Evolutionary conservation across 2,329 filamentous ascomycete species (phyloP).

Genomic region (Cercospora sp.): DNA sequence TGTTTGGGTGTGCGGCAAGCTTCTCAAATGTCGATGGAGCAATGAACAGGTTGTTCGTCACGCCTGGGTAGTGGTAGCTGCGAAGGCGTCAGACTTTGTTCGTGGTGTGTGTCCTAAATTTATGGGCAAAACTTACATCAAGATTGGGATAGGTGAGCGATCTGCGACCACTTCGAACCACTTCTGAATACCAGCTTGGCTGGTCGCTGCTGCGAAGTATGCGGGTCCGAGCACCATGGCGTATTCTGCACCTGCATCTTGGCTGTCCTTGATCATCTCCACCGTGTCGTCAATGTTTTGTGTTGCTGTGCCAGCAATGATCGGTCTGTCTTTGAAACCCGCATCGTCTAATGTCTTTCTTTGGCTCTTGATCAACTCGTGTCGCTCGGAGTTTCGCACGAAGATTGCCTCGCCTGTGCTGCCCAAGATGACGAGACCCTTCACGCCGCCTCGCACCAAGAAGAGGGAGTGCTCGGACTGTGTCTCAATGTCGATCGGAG

Average conservation of each 20-base stretch:
- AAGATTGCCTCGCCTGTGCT: constrained; percentile 66
- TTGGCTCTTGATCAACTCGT: constrained; percentile 56
- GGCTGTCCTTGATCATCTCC: constrained; percentile 57
- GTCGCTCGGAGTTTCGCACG: constrained; percentile 59
- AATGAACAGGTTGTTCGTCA: constrained; percentile 65
- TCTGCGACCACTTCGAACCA: constrained; percentile 66
- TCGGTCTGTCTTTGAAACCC: constrained; percentile 59
- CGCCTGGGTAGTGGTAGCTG: constrained; percentile 66
- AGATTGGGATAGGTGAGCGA: constrained; percentile 58
- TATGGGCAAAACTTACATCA: constrained; percentile 52
- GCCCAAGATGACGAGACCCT: constrained; percentile 62
- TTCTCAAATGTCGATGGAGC: constrained; percentile 58
- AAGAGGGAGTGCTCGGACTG: constrained; percentile 61
- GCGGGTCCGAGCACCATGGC: constrained; percentile 64
- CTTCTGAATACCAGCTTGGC: constrained; percentile 59
- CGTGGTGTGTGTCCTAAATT: neutral
- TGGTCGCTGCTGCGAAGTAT: constrained; percentile 62
- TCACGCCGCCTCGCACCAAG: constrained; percentile 61
- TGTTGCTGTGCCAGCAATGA: constrained; percentile 63
- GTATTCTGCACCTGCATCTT: constrained; percentile 60
- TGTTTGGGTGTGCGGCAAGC: constrained; percentile 64
- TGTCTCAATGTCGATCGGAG: constrained; percentile 58
- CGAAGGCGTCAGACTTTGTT: constrained; percentile 3
- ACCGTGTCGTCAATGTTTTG: constrained; percentile 64
- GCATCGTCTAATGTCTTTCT: constrained; percentile 57